Evolutionary conservation across 768 basidiomycete genomes (phyloP).

Genomic region (Coprinopsis strossmayeri): DNA sequence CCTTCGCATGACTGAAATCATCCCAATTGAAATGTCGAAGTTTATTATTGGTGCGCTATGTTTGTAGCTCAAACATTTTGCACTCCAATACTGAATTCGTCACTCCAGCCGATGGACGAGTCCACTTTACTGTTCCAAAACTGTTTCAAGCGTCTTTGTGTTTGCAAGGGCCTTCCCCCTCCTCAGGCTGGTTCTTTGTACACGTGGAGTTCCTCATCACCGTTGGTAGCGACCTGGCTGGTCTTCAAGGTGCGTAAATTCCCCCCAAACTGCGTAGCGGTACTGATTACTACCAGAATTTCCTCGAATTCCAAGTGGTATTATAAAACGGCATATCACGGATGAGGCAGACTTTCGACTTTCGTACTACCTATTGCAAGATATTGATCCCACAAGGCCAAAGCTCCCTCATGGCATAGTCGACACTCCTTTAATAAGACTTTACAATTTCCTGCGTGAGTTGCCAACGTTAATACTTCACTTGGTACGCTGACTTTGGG

Average conservation of each 20-base stretch:
- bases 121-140: conserved; percentile 63
- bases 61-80: conserved; percentile 4
- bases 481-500: conserved; percentile 2
- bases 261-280: not conserved
- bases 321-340: conserved; percentile 59
- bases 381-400: conserved; percentile 33
- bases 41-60: conserved; percentile 55
- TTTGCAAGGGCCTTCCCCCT: conserved; percentile 58
- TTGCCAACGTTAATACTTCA: conserved; percentile 1
- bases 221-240: conserved; percentile 68
- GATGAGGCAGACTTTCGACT: conserved; percentile 70
- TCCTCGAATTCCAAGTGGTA: conserved; percentile 57
- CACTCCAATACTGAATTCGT: conserved; percentile 15
- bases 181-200: conserved; percentile 85
- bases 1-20: conserved; percentile 68
- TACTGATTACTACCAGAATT: conserved; percentile 45
- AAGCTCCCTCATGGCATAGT: conserved; percentile 55
- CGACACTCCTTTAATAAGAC: conserved; percentile 78
- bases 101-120: conserved; percentile 64
- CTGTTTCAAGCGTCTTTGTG: conserved; percentile 73
- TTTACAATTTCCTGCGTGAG: conserved; percentile 89
- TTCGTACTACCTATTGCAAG: conserved; percentile 50
- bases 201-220: conserved; percentile 68
- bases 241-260: conserved; percentile 50
- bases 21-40: conserved; percentile 76